Percentiles rank a stretch among this genome's conserved stretches.
Conservation (phyloP, 768 basidiomycete species). For the Rhodotorula kratochvilovae region DNA sequence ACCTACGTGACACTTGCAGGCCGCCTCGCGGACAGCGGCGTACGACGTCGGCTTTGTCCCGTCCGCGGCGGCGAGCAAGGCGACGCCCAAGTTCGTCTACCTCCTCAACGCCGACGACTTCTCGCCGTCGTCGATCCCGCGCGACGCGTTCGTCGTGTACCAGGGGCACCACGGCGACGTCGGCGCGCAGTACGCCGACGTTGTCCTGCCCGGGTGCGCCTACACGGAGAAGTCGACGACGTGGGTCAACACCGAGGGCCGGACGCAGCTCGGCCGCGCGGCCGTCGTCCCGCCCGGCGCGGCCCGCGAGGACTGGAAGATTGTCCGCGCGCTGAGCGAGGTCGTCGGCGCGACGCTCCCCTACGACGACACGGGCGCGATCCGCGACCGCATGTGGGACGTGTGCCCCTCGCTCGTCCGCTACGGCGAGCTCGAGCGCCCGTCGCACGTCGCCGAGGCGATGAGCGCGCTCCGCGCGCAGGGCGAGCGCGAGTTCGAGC, state of each 20-base stretch:
- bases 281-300: conserved; percentile 95
- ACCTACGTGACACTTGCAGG: conserved; percentile 51
- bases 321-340: conserved; percentile 72
- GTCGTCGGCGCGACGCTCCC: conserved; percentile 67
- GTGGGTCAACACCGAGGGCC: conserved; percentile 96
- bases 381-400: conserved; percentile 95
- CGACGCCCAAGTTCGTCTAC: conserved; percentile 89
- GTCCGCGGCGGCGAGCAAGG: conserved; percentile 66
- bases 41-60: conserved; percentile 93
- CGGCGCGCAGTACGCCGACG: conserved; percentile 95
- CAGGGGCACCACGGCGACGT: conserved; percentile 98
- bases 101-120: conserved; percentile 94
- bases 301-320: conserved; percentile 69
- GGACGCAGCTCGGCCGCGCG: conserved; percentile 79
- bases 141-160: conserved; percentile 93
- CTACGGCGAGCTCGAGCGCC: conserved; percentile 74
- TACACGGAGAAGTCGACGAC: conserved; percentile 88
- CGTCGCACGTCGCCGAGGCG: conserved; percentile 52
- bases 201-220: conserved; percentile 83
- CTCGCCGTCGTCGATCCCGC: conserved; percentile 78
- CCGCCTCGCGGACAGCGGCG: conserved; percentile 84
- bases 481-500: conserved; percentile 16
- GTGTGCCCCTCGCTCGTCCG: conserved; percentile 83
- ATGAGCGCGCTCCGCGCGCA: conserved; percentile 31
- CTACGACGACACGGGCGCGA: conserved; percentile 76